phyloP scores from a whole-genome alignment of 1,139 yeast species.

The Debaryomyces singareniensis region DNA sequence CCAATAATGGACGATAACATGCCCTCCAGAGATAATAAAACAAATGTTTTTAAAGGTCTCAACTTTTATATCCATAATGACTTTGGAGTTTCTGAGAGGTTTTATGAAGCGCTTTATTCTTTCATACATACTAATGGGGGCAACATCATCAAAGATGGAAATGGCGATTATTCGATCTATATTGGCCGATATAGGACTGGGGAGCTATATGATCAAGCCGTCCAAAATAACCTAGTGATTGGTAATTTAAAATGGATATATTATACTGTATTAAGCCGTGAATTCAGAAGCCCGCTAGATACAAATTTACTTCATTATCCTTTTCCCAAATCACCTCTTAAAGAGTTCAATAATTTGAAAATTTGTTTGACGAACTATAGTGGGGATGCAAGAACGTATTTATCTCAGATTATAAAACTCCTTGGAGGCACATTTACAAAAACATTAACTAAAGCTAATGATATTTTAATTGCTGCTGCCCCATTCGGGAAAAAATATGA shows the following conservation, averaged over 20 bases:
- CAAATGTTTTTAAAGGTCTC: conserved; percentile 22
- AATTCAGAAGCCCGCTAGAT: conserved; percentile 52
- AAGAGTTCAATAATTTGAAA: conserved; percentile 44
- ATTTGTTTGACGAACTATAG: conserved; percentile 75
- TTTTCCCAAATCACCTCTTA: conserved; percentile 45
- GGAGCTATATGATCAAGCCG: conserved; percentile 28
- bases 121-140: conserved; percentile 32
- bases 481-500: conserved; percentile 68
- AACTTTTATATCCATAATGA: conserved; percentile 24
- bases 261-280: conserved; percentile 49
- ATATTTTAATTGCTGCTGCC: conserved; percentile 66
- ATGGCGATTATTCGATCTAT: conserved; percentile 44
- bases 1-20: not conserved
- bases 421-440: conserved; percentile 78
- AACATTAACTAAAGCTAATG: conserved; percentile 58
- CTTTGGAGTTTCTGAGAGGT: conserved; percentile 26
- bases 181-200: conserved; percentile 64
- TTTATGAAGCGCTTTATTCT: conserved; percentile 18
- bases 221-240: conserved; percentile 26
- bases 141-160: conserved; percentile 10
- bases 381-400: conserved; percentile 75
- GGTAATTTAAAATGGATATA: conserved; percentile 78
- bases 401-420: conserved; percentile 56
- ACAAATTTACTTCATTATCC: conserved; percentile 68
- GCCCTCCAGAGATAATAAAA: conserved; percentile 13